Conservation (phyloP, 2,329 filamentous ascomycete species). For the Colletotrichum higginsianum region DNA sequence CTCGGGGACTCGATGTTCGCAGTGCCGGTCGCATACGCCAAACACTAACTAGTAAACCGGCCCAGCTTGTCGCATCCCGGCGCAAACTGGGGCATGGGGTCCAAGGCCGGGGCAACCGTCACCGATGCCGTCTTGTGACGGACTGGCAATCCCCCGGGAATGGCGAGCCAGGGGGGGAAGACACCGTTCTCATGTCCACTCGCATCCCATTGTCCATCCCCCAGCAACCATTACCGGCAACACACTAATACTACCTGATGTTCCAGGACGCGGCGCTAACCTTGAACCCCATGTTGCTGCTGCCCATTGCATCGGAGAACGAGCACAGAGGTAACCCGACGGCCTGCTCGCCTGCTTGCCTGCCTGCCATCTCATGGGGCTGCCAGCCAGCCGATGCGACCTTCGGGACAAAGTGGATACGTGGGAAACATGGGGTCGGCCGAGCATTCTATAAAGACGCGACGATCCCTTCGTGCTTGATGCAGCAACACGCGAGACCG, state of each 20-base stretch:
- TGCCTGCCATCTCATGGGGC: slow-evolving; percentile 16
- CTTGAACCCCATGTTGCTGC: slow-evolving; percentile 16
- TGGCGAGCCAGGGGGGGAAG: slow-evolving; percentile 13
- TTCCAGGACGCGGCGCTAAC: slow-evolving; percentile 14
- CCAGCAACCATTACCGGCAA: background rate
- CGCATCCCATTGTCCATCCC: slow-evolving; percentile 8
- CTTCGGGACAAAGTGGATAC: slow-evolving; percentile 33
- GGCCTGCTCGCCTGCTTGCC: too few relatives aligned
- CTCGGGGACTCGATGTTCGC: background rate
- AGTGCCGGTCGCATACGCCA: slow-evolving; percentile 6
- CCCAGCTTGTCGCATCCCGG: slow-evolving; percentile 24
- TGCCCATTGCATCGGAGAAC: slow-evolving; percentile 2
- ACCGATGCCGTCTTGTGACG: slow-evolving; percentile 31
- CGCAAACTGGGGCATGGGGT: slow-evolving; percentile 33
- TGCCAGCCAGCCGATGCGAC: slow-evolving; percentile 15
- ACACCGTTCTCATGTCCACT: background rate
- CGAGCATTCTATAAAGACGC: slow-evolving; percentile 38
- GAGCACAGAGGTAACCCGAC: background rate
- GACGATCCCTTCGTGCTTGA: slow-evolving; percentile 36
- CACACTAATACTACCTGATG: background rate
- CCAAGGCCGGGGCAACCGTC: slow-evolving; percentile 35
- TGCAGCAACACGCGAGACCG: background rate
- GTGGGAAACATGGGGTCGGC: slow-evolving; percentile 27
- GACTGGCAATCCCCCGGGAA: background rate
- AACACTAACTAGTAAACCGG: slow-evolving; percentile 1